Base-by-base conservation (phyloP, 2,329 filamentous ascomycete genomes). In the Talaromyces piceae region DNA sequence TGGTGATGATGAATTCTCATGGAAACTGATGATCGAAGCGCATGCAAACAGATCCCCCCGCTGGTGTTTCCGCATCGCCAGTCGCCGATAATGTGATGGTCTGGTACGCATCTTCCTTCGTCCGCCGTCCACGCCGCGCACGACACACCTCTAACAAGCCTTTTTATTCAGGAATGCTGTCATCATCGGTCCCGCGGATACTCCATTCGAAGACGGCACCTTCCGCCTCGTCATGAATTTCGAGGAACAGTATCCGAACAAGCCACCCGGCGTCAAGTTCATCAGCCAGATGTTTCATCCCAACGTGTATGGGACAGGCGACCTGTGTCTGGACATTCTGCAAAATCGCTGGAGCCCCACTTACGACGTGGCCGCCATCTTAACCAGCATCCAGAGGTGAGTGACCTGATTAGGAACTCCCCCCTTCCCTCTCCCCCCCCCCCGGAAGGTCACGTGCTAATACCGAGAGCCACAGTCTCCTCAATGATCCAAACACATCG, bases 271-370 rank as follows among this genome's bases (percentile, higher is more conserved):
- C 28, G 93, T 97, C 73, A 97, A 97, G 67, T 98, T 98, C 69
- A 95, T 98, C 68, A 95, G 88, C 71, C 84, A 93, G 69, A 98
- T 98, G 93, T 98, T 98, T 71, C 93, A 98, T 63, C 93, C 93
- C 16, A 98, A 98, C 66, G 93, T 98, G 52, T 98, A 98, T 68
- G 91, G 88, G 49, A 97, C 91, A 0, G 93, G 93, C 55, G 93
- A 98, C 74, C 79, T 98, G 47, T 98, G 93, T 66, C 75, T 98
- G 59, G 93, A 98, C 66, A 98, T 98, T 59, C 72, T 98, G 53
- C 93, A 98, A 72, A 98, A 98, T 67, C 79, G 93, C 59, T 98
- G 93, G 93, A 97, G 91, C 68, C 93, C 93, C 13, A 97, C 93
- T 8, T 98, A 98, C 69, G 93, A 98, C 71, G 93, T 98, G 33